A percentile compares a stretch with the other conserved stretches of the same genome.
These are phyloP conservation scores for Calonectria hawksworthii DNA, from an alignment of 2,329 filamentous ascomycete species.

Conservation along the genomic window DNA sequence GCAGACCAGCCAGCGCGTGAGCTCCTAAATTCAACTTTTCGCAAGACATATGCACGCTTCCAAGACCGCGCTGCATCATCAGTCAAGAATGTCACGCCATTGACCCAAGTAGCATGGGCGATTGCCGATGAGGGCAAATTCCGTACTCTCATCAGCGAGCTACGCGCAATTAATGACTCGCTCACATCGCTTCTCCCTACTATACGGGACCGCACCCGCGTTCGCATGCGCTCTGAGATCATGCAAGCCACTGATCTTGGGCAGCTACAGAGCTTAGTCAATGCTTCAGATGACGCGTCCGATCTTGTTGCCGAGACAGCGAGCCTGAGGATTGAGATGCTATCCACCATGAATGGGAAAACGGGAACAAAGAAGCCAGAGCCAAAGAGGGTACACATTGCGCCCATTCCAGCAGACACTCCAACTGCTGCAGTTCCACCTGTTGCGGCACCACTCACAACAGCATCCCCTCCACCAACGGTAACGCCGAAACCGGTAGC, in stretches of 20 bases:
- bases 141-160: background rate
- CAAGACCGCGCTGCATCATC: background rate
- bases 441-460: no score
- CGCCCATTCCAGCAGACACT: no score
- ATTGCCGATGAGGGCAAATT: background rate
- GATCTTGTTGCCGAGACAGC: no score
- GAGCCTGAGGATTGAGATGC: no score
- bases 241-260: background rate
- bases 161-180: background rate
- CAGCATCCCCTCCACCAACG: no score
- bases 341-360: no score
- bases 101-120: background rate
- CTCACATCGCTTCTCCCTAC: background rate
- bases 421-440: no score
- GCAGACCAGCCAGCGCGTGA: background rate
- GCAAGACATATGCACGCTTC: background rate
- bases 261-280: background rate
- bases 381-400: no score
- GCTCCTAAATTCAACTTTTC: background rate
- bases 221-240: background rate
- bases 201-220: background rate
- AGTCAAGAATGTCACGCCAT: background rate
- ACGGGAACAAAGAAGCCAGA: no score
- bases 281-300: background rate
- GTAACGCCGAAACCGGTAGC: no score